Conservation (phyloP, 805 yeast genomes). For the Brettanomyces sp. region DNA sequence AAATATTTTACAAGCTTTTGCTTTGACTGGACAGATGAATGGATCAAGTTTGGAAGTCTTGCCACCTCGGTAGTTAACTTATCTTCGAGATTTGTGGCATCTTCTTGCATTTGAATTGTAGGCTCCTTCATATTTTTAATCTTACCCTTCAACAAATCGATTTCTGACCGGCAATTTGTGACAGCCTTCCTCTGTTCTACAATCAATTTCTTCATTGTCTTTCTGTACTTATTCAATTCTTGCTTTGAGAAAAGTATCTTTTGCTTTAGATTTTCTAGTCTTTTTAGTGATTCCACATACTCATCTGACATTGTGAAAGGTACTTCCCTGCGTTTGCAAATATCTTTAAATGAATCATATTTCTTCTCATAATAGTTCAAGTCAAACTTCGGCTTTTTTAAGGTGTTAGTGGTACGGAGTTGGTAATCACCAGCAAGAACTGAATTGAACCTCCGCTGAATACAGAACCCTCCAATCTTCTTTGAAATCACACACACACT, state of each 20-base stretch:
- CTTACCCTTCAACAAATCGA: slow-evolving; percentile 7
- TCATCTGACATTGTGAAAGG: slow-evolving; percentile 14
- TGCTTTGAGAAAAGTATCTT: slow-evolving; percentile 14
- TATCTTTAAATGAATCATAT: slow-evolving; percentile 17
- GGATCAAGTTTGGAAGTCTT: slow-evolving; percentile 55
- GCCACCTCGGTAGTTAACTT: slow-evolving; percentile 33
- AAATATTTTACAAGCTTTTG: slow-evolving; percentile 43
- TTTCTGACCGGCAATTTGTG: slow-evolving; percentile 4
- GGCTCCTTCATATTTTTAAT: slow-evolving; percentile 20
- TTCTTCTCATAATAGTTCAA: slow-evolving; percentile 23
- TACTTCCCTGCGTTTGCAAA: slow-evolving; percentile 27
- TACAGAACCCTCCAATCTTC: neutral
- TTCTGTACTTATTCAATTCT: slow-evolving; percentile 14
- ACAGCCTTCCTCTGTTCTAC: slow-evolving; percentile 9
- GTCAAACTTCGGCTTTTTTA: slow-evolving; percentile 28
- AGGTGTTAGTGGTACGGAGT: slow-evolving; percentile 18
- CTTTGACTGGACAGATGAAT: slow-evolving; percentile 32
- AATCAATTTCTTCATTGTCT: slow-evolving; percentile 11
- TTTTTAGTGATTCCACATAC: slow-evolving; percentile 14
- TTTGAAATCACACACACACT: no score
- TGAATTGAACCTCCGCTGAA: slow-evolving; percentile 3
- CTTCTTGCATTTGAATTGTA: slow-evolving; percentile 16
- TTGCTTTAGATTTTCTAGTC: slow-evolving; percentile 5
- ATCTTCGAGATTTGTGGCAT: slow-evolving; percentile 23
- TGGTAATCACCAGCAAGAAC: slow-evolving; percentile 1